Evolutionary conservation across 2,329 filamentous ascomycete genomes (phyloP), one percentile per base, ranked within the genome.

Genomic region (Xylariaceae sp.): DNA sequence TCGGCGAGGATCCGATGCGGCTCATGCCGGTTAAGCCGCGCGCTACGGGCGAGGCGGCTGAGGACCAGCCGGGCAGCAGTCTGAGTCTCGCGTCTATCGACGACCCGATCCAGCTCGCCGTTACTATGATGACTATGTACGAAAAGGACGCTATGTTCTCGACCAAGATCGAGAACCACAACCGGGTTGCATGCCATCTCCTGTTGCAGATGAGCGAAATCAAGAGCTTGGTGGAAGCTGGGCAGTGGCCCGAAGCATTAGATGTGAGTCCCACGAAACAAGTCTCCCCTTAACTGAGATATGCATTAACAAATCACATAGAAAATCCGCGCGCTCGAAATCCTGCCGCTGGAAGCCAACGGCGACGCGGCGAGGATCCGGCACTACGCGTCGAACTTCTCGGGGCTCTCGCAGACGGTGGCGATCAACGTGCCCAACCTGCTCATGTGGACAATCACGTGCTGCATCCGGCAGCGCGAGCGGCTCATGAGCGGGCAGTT

Each of bases 381-480:
- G 59, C 80, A 80, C 60, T 85, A 85, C 56, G 91, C 92, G 1
- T 84, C 89, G 64, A 86, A 85, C 57, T 97, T 99, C 73, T 82
- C 89, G 15, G 78, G 80, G 1, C 80, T 95, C 39, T 83, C 90
- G 3, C 84, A 89, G 61, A 83, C 91, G 7, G 88, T 99, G 39
- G 87, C 92, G 2, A 86, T 89, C 68, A 95, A 94, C 66, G 85
- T 96, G 63, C 92, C 92, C 16, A 90, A 92, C 70, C 78, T 97
- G 58, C 80, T 99, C 59, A 87, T 96, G 75, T 97, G 94, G 94
- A 90, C 90, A 47, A 89, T 99, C 61, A 81, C 87, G 40, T 91
- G 88, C 73, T 95, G 92, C 71, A 86, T 87, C 47, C 81, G 85
- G 53, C 87, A 96, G 71, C 83, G 89, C 58, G 85, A 88, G 63